phyloP scores from a whole-genome alignment of 345 rosid species.

The Passiflora organensis region DNA sequence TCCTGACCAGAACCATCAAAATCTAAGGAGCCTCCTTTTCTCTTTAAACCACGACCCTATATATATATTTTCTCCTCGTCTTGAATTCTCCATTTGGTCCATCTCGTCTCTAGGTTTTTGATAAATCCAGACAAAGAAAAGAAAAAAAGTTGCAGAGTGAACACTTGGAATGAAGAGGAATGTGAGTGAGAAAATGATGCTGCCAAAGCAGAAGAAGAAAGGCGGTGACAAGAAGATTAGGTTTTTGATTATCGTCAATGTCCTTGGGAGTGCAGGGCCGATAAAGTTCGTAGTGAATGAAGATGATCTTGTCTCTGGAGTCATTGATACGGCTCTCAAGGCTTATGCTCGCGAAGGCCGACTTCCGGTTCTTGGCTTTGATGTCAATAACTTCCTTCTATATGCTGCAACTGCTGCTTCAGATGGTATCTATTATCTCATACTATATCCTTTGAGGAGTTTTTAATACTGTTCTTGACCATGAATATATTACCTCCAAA shows the following conservation, averaged over 20 bases:
- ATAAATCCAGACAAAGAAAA: background rate
- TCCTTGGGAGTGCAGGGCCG: slow-evolving; percentile 21
- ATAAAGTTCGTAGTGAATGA: slow-evolving; percentile 14
- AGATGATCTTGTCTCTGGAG: slow-evolving; percentile 11
- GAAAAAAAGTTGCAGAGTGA: background rate
- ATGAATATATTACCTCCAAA: too few species aligned
- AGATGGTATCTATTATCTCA: slow-evolving; percentile 5
- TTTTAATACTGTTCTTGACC: too few species aligned
- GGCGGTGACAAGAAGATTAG: background rate
- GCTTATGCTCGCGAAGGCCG: slow-evolving; percentile 15
- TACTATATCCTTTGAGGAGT: background rate
- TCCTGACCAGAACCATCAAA: background rate
- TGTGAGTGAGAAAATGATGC: slow-evolving; percentile 3
- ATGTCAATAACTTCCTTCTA: slow-evolving; percentile 16
- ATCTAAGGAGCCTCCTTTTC: background rate
- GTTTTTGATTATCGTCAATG: slow-evolving; percentile 12
- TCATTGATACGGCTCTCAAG: slow-evolving; percentile 14
- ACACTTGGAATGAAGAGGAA: background rate
- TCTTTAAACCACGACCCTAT: background rate
- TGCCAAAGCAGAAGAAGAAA: slow-evolving; percentile 5
- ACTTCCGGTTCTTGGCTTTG: slow-evolving; percentile 19
- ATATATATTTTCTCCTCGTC: background rate
- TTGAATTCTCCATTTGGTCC: background rate
- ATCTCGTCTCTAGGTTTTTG: background rate
- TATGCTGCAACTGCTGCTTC: slow-evolving; percentile 9